These are phyloP conservation scores for Ceratonia siliqua DNA, from an alignment of 306 rosid genomes.

Conservation along the genomic window DNA sequence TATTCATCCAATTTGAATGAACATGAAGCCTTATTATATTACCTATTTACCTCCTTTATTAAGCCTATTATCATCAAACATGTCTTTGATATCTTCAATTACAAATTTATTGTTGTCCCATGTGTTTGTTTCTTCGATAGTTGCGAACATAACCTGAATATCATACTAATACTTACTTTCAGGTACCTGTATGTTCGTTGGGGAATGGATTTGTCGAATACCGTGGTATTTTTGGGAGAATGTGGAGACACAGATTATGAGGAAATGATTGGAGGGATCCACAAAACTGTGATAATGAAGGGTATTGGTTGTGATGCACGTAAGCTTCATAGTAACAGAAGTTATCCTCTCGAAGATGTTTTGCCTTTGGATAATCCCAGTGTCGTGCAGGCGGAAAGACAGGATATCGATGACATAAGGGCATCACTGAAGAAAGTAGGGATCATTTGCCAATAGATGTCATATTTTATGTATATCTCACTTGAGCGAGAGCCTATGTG, in stretches of 20 bases:
- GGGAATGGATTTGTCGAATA: constrained; percentile 88
- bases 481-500: not conserved
- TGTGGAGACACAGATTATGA: constrained; percentile 95
- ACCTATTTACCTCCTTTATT: not conserved
- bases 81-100: not conserved
- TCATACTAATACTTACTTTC: constrained; percentile 36
- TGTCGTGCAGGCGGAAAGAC: constrained; percentile 43
- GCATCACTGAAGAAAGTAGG: constrained; percentile 49
- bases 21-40: constrained; percentile 25
- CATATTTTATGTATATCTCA: not conserved
- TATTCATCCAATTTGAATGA: not conserved
- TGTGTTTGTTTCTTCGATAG: constrained; percentile 39
- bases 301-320: constrained; percentile 69
- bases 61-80: not conserved
- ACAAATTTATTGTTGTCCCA: constrained; percentile 24
- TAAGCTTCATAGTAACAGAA: constrained; percentile 74
- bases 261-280: constrained; percentile 87
- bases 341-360: constrained; percentile 87
- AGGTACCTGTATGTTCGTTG: constrained; percentile 92
- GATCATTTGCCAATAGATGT: constrained; percentile 12
- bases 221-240: constrained; percentile 93
- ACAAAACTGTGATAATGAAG: constrained; percentile 78
- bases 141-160: not conserved
- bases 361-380: constrained; percentile 66
- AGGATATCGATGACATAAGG: constrained; percentile 29